Base-by-base conservation (phyloP, 2,329 filamentous ascomycete species). In the Basipetospora chlamydospora region DNA sequence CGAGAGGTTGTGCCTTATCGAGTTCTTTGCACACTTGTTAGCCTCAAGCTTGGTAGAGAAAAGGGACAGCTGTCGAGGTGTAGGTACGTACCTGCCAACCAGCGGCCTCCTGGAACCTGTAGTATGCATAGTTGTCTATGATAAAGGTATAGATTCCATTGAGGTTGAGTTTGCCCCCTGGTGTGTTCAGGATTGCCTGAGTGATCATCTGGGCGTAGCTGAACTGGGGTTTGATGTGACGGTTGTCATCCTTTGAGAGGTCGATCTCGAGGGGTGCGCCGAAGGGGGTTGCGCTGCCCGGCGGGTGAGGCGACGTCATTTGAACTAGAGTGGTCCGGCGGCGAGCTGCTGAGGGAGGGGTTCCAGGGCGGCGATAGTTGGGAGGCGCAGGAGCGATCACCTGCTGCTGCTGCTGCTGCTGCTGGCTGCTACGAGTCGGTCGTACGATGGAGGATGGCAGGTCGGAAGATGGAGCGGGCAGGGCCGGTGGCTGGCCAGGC, bases 171-270 rank as follows among this genome's bases (percentile, higher is more conserved):
- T 92, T 92, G 53, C 92, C 80, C 41, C 94, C 86, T 1, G 75
- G 66, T 3, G 80, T 87, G 25, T 81, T 82, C 45, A 95, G 69
- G 43, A 98, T 96, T 1, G 90, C 90, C 59, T 96, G 90, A 1
- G 86, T 90, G 44, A 98, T 98, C 65, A 98, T 76, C 53, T 93
- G 85, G 3, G 90, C 87, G 57, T 98, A 98, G 55, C 88, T 96
- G 56, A 83, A 94, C 31, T 87, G 83, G 2, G 90, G 92, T 56
- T 98, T 98, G 50, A 96, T 74, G 44, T 95, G 85, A 53, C 82
- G 82, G 45, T 87, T 84, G 21, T 78, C 73, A 45, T 96, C 87
- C 23, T 78, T 67, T 50, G 84, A 87, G 44, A 87, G 72, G 56
- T 90, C 82, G 37, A 87, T 73, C 42, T 74, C 68, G 41, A 60